Conservation (phyloP, 352 stramenopile species). For the Globisporangium yorkense region DNA sequence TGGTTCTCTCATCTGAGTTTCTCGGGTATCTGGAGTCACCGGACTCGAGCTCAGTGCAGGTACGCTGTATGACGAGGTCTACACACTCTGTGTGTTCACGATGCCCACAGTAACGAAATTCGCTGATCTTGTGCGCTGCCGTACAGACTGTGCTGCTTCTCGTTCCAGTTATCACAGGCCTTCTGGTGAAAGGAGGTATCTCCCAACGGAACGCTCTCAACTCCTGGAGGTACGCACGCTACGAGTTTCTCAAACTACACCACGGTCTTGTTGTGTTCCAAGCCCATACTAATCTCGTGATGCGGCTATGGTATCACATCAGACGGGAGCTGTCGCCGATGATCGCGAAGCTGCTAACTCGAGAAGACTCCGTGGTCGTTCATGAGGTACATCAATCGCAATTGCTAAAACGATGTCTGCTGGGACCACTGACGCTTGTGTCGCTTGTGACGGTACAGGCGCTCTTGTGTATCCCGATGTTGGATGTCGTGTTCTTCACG, state of each 20-base stretch:
- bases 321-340: conserved; percentile 23
- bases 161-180: background rate
- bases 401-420: background rate
- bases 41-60: background rate
- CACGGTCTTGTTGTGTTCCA: background rate
- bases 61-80: background rate
- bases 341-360: conserved; percentile 14
- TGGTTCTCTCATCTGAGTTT: background rate
- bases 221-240: conserved; percentile 5
- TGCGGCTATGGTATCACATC: background rate
- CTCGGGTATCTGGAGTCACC: background rate
- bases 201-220: background rate
- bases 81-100: background rate
- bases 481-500: conserved; percentile 7
- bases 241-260: background rate
- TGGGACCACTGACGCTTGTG: background rate
- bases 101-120: background rate
- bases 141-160: conserved; percentile 3
- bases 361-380: background rate
- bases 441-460: background rate
- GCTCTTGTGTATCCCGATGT: conserved; percentile 3
- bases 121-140: background rate
- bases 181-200: background rate
- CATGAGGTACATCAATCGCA: background rate
- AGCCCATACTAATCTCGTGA: background rate